A percentile compares a stretch with the other conserved stretches of the same genome.
Conservation (phyloP, 2,329 filamentous ascomycete species). For the Alternaria tenuissima region DNA sequence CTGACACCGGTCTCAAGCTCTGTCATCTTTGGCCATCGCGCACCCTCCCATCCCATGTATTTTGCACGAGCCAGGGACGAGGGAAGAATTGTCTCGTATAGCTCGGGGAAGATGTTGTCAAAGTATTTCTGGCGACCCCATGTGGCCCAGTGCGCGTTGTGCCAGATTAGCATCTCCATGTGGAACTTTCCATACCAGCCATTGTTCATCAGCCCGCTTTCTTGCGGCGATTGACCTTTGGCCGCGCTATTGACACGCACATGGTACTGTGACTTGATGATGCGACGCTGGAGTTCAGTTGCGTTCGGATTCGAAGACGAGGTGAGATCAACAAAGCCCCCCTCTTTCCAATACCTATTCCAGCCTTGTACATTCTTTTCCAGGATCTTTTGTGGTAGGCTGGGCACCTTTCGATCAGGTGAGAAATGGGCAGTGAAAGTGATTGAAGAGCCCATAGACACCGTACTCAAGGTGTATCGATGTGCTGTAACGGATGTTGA, state of each 20-base stretch:
- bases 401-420: slow-evolving; percentile 32
- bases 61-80: slow-evolving; percentile 44
- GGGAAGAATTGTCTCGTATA: slow-evolving; percentile 58
- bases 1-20: slow-evolving; percentile 60
- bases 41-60: slow-evolving; percentile 52
- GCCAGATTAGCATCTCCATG: slow-evolving; percentile 51
- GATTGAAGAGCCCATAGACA: slow-evolving; percentile 15
- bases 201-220: slow-evolving; percentile 59
- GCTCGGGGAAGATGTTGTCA: slow-evolving; percentile 53
- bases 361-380: slow-evolving; percentile 53
- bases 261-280: slow-evolving; percentile 62
- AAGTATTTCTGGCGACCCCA: slow-evolving; percentile 58
- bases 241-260: slow-evolving; percentile 62
- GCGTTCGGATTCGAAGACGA: slow-evolving; percentile 52
- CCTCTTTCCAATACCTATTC: slow-evolving; percentile 58
- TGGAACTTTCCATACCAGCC: slow-evolving; percentile 61
- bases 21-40: slow-evolving; percentile 63
- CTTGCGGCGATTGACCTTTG: slow-evolving; percentile 57
- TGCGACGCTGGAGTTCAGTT: slow-evolving; percentile 59
- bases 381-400: slow-evolving; percentile 32
- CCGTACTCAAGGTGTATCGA: slow-evolving; percentile 32
- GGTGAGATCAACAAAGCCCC: slow-evolving; percentile 62
- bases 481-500: slow-evolving; percentile 50
- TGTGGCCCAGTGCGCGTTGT: slow-evolving; percentile 59
- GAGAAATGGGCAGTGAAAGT: slow-evolving; percentile 36